Conservation (phyloP, 2,329 filamentous ascomycete species). For the Emmonsia crescens region DNA sequence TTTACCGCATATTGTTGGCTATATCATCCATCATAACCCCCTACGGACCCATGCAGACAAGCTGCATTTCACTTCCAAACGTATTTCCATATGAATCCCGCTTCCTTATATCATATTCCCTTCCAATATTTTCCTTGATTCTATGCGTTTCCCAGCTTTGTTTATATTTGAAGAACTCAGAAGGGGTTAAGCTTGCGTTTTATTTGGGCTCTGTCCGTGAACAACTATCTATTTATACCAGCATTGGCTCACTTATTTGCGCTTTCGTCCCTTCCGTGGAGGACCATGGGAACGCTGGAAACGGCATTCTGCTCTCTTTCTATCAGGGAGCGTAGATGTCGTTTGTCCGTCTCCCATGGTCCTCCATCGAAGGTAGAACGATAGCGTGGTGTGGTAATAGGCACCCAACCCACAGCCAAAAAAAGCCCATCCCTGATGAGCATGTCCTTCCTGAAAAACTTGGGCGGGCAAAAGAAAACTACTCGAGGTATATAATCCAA, state of each 20-base stretch:
- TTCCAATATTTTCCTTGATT: not conserved
- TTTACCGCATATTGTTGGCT: not conserved
- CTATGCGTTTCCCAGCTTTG: not conserved
- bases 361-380: not conserved
- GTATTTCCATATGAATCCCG: not conserved
- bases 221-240: not conserved
- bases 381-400: not conserved
- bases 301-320: not conserved
- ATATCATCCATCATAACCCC: not conserved
- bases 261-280: constrained; percentile 1
- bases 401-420: not conserved
- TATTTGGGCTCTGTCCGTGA: not conserved
- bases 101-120: not conserved
- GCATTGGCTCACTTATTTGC: not conserved
- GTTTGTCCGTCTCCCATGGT: not conserved
- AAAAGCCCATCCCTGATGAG: constrained; percentile 30
- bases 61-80: not conserved
- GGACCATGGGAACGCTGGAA: not conserved
- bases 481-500: constrained; percentile 51
- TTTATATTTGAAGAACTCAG: not conserved
- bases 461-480: constrained; percentile 55
- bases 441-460: constrained; percentile 53
- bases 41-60: not conserved
- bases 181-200: not conserved
- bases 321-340: not conserved